Base-by-base conservation (phyloP, 495 filamentous ascomycete species). In the Xylaria bambusicola region DNA sequence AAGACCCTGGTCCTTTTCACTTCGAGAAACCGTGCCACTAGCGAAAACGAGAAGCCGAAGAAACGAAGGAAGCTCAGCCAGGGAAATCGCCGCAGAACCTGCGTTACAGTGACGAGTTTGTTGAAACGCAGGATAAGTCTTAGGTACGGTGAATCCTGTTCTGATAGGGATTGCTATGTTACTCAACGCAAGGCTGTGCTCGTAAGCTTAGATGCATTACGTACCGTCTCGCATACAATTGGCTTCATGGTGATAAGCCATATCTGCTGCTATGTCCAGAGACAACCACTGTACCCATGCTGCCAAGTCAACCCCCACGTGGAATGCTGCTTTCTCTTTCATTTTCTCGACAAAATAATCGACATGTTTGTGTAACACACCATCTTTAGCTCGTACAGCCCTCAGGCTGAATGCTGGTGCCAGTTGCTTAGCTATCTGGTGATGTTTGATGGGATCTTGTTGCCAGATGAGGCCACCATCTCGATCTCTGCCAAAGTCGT, bases 261-360 rank as follows among this genome's bases (percentile, higher is more conserved):
- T 45, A 44, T 66, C 64, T 12, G 64, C 60, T 0, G 42, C 33
- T n/a, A 63, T n/a, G 46, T 66, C 64, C 15, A 52, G 24, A 21
- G 48, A 51, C 17, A 66, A 53, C 61, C 61, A 63, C 2, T 38
- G 7, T 10, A 31, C 35, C 60, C 64, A 66, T 54, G 50, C 12
- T 41, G 24, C 33, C n/a, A n/a, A n/a, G n/a, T n/a, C n/a, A n/a
- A n/a, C n/a, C n/a, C n/a, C n/a, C n/a, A n/a, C n/a, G n/a, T n/a
- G n/a, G n/a, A n/a, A n/a, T n/a, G n/a, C n/a, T n/a, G n/a, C n/a
- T n/a, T n/a, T n/a, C 36, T 64, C 61, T 35, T 56, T 62, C 66
- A 69, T 66, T 42, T 41, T 62, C 1, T 33, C 9, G 29, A 69
- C 35, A 45, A 66, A 69, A 6, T 49, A 9, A 33, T 69, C 61